These are phyloP conservation scores for Linderniella brevidens DNA, from an alignment of 257 asterid species.

Conservation along the genomic window DNA sequence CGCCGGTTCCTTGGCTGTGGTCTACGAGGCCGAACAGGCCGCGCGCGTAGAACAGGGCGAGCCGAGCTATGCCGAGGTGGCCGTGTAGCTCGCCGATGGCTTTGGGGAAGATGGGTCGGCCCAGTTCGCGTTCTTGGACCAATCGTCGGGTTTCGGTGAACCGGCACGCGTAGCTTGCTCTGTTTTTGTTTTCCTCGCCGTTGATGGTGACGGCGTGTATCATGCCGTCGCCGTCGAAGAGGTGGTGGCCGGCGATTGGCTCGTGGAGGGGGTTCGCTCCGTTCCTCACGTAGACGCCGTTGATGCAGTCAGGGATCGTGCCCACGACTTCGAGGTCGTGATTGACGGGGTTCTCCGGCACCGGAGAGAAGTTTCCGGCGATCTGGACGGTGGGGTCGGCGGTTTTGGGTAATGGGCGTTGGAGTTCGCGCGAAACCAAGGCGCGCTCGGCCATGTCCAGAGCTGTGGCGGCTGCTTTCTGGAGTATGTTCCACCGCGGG, in stretches of 20 bases:
- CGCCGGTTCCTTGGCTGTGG: slow-evolving; percentile 35
- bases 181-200: slow-evolving; percentile 8
- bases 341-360: slow-evolving; percentile 31
- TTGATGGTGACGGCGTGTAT: slow-evolving; percentile 31
- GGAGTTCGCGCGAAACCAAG: slow-evolving; percentile 25
- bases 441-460: slow-evolving; percentile 30
- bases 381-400: slow-evolving; percentile 41
- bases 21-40: slow-evolving; percentile 34
- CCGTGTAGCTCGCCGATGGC: slow-evolving; percentile 67
- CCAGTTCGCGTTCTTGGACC: slow-evolving; percentile 36
- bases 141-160: slow-evolving; percentile 41
- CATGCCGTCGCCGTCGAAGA: slow-evolving; percentile 73
- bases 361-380: slow-evolving; percentile 50
- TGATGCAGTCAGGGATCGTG: slow-evolving; percentile 25
- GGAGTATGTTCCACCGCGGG: slow-evolving; percentile 30
- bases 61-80: slow-evolving; percentile 37
- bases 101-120: slow-evolving; percentile 47
- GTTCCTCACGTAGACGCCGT: slow-evolving; percentile 45
- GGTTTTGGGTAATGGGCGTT: slow-evolving; percentile 30
- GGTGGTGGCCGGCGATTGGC: slow-evolving; percentile 48
- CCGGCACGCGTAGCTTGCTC: slow-evolving; percentile 44
- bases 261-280: slow-evolving; percentile 54
- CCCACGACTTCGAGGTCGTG: slow-evolving; percentile 36
- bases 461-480: slow-evolving; percentile 22
- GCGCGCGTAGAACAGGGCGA: slow-evolving; percentile 33